phyloP scores from a whole-genome alignment of 495 filamentous ascomycete genomes.

The Trichocladium uniseriatum region DNA sequence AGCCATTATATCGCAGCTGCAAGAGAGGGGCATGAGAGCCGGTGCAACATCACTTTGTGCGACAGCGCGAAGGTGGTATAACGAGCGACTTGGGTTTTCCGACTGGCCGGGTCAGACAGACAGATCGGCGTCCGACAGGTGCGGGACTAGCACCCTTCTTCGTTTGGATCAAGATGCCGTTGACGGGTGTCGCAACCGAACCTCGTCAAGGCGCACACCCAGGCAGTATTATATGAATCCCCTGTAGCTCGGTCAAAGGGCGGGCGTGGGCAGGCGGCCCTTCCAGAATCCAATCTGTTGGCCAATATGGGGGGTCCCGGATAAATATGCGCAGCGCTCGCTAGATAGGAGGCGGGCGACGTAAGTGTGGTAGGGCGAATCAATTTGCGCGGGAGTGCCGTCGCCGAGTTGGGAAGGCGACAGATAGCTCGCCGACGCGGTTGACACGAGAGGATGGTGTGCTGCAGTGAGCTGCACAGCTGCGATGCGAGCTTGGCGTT shows the following conservation, averaged over 20 bases:
- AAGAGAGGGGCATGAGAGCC: conserved; percentile 4
- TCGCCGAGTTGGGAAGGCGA: conserved; percentile 9
- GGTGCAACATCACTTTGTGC: conserved; percentile 25
- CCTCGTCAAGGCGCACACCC: neutral
- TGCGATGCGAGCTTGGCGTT: too few species aligned
- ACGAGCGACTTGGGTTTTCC: conserved; percentile 20
- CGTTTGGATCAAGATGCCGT: neutral
- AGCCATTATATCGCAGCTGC: conserved; percentile 22
- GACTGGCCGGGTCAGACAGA: conserved; percentile 22
- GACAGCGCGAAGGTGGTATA: conserved; percentile 10
- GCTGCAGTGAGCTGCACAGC: neutral
- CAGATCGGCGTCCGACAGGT: conserved; percentile 14
- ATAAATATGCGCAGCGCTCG: conserved; percentile 27
- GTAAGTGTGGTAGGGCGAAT: conserved; percentile 6
- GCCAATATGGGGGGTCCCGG: conserved; percentile 27
- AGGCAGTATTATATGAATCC: conserved; percentile 2
- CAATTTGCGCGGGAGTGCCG: conserved; percentile 29
- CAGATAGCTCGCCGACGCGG: neutral
- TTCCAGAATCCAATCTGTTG: conserved; percentile 5
- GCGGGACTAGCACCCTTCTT: neutral
- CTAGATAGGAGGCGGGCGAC: conserved; percentile 8
- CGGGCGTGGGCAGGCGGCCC: conserved; percentile 1
- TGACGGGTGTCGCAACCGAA: neutral
- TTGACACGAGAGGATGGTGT: neutral
- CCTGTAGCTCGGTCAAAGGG: neutral